phyloP scores from a whole-genome alignment of 2,329 filamentous ascomycete genomes.

The Emydomyces testavorans region DNA sequence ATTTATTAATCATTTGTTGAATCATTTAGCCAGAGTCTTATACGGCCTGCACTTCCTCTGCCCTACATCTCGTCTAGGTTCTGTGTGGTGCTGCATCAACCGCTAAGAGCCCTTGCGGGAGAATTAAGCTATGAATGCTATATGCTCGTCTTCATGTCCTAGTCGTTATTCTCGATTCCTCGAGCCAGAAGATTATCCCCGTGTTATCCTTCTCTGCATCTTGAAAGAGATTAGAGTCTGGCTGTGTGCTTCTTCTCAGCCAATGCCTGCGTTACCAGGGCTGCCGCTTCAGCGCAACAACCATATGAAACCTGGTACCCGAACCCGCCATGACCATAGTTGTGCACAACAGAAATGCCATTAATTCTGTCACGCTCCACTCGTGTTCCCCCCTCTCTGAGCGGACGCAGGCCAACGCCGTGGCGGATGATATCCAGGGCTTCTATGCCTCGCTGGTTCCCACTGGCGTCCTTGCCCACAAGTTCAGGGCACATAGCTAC shows the following conservation, averaged over 20 bases:
- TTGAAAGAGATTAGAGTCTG: constrained; percentile 22
- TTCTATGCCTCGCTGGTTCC: constrained; percentile 46
- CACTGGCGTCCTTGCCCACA: constrained; percentile 40
- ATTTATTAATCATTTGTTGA: no score
- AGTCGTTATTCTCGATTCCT: no score
- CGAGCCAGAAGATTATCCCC: no score
- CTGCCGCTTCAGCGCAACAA: constrained; percentile 54
- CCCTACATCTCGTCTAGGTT: no score
- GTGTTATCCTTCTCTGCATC: no score
- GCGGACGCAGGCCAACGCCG: constrained; percentile 68
- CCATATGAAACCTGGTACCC: constrained; percentile 61
- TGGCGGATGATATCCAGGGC: constrained; percentile 66
- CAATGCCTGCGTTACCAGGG: constrained; percentile 50
- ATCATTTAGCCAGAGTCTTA: no score
- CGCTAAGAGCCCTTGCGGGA: no score
- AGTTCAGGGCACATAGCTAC: constrained; percentile 29
- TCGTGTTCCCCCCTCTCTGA: constrained; percentile 59
- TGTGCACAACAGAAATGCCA: constrained; percentile 43
- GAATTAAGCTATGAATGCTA: no score
- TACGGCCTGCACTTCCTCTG: no score
- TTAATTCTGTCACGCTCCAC: constrained; percentile 60
- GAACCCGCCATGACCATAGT: constrained; percentile 38
- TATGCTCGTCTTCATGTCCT: no score
- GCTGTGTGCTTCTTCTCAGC: constrained; percentile 22
- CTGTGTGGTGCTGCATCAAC: no score